Evolutionary conservation across 1,284 basidiomycete genomes (phyloP).

Genomic region (Heterobasidion occidentale): DNA sequence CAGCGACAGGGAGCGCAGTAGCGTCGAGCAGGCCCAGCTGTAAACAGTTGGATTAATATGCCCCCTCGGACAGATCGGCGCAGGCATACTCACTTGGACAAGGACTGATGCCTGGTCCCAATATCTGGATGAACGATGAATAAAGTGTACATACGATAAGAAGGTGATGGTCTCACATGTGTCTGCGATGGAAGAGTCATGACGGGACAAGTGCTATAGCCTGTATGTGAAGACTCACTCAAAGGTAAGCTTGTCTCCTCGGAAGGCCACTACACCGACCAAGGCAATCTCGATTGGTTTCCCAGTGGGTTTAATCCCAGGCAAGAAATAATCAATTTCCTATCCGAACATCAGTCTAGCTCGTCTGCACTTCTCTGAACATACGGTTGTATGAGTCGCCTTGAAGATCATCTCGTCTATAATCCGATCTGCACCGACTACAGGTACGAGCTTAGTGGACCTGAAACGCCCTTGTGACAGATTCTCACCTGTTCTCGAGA

Average conservation of each 20-base stretch:
- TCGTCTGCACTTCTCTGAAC: slow-evolving; percentile 6
- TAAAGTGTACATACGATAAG: neutral
- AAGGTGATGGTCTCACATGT: slow-evolving; percentile 17
- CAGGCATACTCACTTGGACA: slow-evolving; percentile 24
- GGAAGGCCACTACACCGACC: slow-evolving; percentile 42
- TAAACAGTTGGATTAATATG: neutral
- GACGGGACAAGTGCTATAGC: neutral
- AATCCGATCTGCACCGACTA: slow-evolving; percentile 38
- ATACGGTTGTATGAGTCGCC: slow-evolving; percentile 33
- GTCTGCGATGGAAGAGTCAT: slow-evolving; percentile 10
- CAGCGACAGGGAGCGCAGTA: slow-evolving; percentile 27
- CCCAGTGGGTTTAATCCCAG: slow-evolving; percentile 38
- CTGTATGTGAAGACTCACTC: slow-evolving; percentile 29
- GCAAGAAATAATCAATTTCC: slow-evolving; percentile 45
- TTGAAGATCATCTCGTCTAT: slow-evolving; percentile 42
- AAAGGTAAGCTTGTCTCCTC: slow-evolving; percentile 44
- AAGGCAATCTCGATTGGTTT: slow-evolving; percentile 36
- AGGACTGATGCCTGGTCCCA: slow-evolving; percentile 41
- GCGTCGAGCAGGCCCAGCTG: slow-evolving; percentile 30
- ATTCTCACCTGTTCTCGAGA: slow-evolving; percentile 33
- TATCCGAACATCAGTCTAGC: slow-evolving; percentile 7
- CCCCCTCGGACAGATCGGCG: neutral
- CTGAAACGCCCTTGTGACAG: neutral
- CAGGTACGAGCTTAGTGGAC: neutral
- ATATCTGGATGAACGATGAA: slow-evolving; percentile 22